phyloP scores from a whole-genome alignment of 2,329 filamentous ascomycete species.

The Plenodomus lindquistii region DNA sequence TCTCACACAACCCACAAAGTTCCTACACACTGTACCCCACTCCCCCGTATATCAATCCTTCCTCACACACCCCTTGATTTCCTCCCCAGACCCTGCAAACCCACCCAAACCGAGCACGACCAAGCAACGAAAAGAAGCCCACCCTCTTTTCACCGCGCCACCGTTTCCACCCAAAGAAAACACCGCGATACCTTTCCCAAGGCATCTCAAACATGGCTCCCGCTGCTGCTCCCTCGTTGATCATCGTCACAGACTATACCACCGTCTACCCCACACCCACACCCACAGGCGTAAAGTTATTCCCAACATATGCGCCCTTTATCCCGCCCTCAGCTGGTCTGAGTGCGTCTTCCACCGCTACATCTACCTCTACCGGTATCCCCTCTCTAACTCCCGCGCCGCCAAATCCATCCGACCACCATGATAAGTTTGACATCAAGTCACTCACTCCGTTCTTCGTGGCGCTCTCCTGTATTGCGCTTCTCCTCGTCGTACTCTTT shows the following conservation, averaged over 20 bases:
- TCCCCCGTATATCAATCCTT: too few species aligned
- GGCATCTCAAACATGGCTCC: background rate
- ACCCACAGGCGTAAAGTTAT: too few species aligned
- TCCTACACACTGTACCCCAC: too few species aligned
- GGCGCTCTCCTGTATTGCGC: background rate
- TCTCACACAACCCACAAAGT: too few species aligned
- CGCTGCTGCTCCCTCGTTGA: background rate
- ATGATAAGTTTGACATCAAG: background rate
- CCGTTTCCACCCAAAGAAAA: too few species aligned
- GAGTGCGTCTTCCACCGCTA: background rate
- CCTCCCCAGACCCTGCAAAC: too few species aligned
- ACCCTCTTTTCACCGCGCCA: too few species aligned
- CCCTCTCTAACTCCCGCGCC: background rate
- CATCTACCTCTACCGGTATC: too few species aligned
- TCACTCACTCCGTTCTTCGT: background rate
- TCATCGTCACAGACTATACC: background rate
- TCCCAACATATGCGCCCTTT: background rate
- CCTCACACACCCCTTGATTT: too few species aligned
- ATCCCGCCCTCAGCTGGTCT: background rate
- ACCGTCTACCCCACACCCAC: background rate
- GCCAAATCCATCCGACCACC: too few species aligned
- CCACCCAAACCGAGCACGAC: too few species aligned
- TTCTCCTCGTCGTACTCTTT: background rate
- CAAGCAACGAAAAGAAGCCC: too few species aligned
- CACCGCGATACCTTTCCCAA: background rate